Evolutionary conservation across 495 filamentous ascomycete genomes (phyloP).

Genomic region (Neurospora cerealis): DNA sequence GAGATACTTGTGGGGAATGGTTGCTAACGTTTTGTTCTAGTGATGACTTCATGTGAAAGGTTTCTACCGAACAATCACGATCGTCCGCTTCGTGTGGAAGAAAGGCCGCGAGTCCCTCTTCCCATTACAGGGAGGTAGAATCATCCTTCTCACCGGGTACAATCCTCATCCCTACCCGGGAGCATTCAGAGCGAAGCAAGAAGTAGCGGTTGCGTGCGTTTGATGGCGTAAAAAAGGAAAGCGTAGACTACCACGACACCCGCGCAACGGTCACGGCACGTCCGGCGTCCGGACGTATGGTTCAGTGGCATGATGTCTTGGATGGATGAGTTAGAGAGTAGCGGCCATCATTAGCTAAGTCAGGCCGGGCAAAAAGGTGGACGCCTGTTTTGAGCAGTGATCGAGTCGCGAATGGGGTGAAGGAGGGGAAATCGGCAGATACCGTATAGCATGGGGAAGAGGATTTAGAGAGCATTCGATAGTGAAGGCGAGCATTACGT

Average conservation of each 20-base stretch:
- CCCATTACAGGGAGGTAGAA: background rate
- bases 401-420: background rate
- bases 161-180: background rate
- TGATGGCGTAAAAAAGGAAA: background rate
- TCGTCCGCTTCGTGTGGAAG: background rate
- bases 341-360: background rate
- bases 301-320: background rate
- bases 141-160: background rate
- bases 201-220: background rate
- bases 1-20: background rate
- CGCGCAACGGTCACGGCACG: background rate
- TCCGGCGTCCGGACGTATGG: background rate
- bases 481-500: background rate
- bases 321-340: background rate
- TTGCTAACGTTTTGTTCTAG: slow-evolving; percentile 20
- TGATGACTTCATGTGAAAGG: slow-evolving; percentile 44
- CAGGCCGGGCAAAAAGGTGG: background rate
- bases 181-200: background rate
- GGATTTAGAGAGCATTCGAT: background rate
- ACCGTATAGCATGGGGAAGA: background rate
- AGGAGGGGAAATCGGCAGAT: background rate
- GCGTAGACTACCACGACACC: background rate
- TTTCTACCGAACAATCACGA: background rate
- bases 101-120: background rate
- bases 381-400: background rate